Evolutionary conservation across 306 rosid genomes (phyloP), one percentile per base, ranked within the genome.

Genomic region (Coriaria nepalensis): DNA sequence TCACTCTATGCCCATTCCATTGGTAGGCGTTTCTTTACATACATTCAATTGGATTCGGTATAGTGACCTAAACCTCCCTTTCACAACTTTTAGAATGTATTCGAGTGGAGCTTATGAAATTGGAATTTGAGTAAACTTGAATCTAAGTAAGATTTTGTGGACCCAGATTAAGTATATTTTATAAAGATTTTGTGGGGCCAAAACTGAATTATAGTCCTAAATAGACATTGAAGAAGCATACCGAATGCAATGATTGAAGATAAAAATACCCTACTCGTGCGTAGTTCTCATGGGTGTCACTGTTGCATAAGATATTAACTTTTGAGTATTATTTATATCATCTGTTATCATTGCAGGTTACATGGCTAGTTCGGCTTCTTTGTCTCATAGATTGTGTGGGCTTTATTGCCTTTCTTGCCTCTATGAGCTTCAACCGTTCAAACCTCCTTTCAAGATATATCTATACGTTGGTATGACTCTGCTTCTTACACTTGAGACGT

Each of bases 371-470:
- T 37, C 63, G 35, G 47, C 57, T 53, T 79, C 94, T 48, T 65
- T 81, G 12, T 71, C 93, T 2, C 65, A 45, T 41, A 67, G 75
- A 62, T 39, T 90, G 57, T 95, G 87, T 45, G 94, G 94, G 55
- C 78, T 90, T 37, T 85, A 77, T 66, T 73, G 90, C 78, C 87
- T 81, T 55, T 90, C 74, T 57, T 79, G 87, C 57, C 87, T 90
- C 46, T 67, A 81, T 10, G 94, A 90, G 81, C 81, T 84, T 55
- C 98, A 90, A 40, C 94, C 94, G 12, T 75, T 75, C 63, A 85
- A 73, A 49, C 83, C 98, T 12, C 73, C 79, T 40, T 81, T 74
- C 66, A 81, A 61, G 57, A 63, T 85, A 56, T 90, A 85, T 75
- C 56, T 85, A 49, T 85, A 95, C 40, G 66, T 85, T 55, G 87